Percentiles rank a stretch among this genome's conserved stretches.
Conservation (phyloP, 202 grass and related monocot species). For the Bolboschoenoplectus hybrid region DNA sequence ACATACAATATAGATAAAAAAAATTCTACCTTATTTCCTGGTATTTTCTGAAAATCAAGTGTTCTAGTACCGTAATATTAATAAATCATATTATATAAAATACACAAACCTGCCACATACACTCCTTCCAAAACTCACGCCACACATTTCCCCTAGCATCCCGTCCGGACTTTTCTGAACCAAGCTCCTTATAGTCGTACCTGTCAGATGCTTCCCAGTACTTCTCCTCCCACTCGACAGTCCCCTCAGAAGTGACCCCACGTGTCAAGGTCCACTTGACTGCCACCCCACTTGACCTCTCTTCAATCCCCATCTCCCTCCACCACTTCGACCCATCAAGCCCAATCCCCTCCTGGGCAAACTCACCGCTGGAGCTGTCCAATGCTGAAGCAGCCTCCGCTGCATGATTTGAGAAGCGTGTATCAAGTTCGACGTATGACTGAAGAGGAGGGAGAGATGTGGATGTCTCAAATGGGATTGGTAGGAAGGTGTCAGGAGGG, state of each 20-base stretch:
- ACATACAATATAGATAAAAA: not conserved
- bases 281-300: conserved; percentile 74
- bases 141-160: conserved; percentile 93
- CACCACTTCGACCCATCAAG: conserved; percentile 84
- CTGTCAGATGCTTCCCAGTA: conserved; percentile 97
- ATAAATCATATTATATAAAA: conserved; percentile 2
- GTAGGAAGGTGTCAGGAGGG: conserved; percentile 56
- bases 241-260: conserved; percentile 85
- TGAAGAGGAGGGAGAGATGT: conserved; percentile 85
- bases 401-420: conserved; percentile 68
- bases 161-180: conserved; percentile 91
- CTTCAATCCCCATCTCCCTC: conserved; percentile 84
- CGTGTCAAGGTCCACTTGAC: conserved; percentile 92
- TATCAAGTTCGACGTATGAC: conserved; percentile 63
- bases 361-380: conserved; percentile 47
- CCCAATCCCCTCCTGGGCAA: conserved; percentile 61
- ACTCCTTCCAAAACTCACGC: conserved; percentile 96
- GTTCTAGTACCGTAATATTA: not conserved
- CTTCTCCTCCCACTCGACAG: conserved; percentile 95
- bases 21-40: not conserved
- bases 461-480: conserved; percentile 73
- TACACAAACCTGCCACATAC: conserved; percentile 77
- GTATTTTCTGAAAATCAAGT: conserved; percentile 1
- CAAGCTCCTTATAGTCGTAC: conserved; percentile 91
- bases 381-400: conserved; percentile 68